phyloP scores from a whole-genome alignment of 441 rosid species.

The Omphalea diandra region DNA sequence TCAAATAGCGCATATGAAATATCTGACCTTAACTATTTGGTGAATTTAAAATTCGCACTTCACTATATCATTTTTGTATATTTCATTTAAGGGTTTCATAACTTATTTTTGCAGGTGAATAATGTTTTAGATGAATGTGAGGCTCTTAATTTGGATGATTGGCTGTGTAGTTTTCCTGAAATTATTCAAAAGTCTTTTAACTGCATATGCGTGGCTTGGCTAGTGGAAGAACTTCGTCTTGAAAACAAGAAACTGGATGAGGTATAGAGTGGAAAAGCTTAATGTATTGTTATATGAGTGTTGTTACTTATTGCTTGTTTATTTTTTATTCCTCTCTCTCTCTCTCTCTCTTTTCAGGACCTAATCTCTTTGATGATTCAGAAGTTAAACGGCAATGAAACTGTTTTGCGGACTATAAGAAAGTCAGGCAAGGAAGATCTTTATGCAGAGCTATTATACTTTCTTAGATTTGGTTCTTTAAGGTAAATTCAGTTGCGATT shows the following conservation, averaged over 20 bases:
- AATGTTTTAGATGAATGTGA: slow-evolving; percentile 29
- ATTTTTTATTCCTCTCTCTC: slow-evolving; percentile 1
- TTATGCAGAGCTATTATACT: slow-evolving; percentile 72
- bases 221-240: slow-evolving; percentile 48
- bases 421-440: slow-evolving; percentile 83
- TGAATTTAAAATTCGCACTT: not conserved
- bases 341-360: slow-evolving; percentile 41
- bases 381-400: slow-evolving; percentile 65
- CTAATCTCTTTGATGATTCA: slow-evolving; percentile 54
- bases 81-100: slow-evolving; percentile 20
- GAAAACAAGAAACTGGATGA: slow-evolving; percentile 42
- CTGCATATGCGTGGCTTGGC: slow-evolving; percentile 64
- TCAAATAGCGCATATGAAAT: not conserved
- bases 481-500: slow-evolving; percentile 30
- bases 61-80: slow-evolving; percentile 7
- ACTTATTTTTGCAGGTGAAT: slow-evolving; percentile 53
- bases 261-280: slow-evolving; percentile 37
- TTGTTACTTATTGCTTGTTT: slow-evolving; percentile 15
- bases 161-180: slow-evolving; percentile 47
- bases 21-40: not conserved
- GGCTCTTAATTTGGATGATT: slow-evolving; percentile 42
- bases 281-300: not conserved
- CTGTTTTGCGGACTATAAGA: slow-evolving; percentile 51
- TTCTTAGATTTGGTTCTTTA: slow-evolving; percentile 58
- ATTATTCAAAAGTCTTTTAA: slow-evolving; percentile 52